Evolutionary conservation across 2,329 filamentous ascomycete species (phyloP).

Genomic region (Exophiala bonariae): DNA sequence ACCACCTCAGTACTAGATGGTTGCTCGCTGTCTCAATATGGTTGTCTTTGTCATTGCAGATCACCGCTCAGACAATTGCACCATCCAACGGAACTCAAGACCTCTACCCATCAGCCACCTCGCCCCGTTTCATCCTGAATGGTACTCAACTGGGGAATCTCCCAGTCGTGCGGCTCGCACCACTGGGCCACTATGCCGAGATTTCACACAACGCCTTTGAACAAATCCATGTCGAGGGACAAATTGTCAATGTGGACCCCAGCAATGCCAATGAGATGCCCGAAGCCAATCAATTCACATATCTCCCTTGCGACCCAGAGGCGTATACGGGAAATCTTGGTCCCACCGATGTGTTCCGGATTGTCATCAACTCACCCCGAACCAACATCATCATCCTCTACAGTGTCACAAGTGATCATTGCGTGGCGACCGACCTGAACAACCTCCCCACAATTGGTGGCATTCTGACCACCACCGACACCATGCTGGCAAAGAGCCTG

Average conservation of each 20-base stretch:
- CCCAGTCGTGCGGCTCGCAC: slow-evolving; percentile 18
- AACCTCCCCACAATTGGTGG: slow-evolving; percentile 31
- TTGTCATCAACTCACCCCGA: slow-evolving; percentile 32
- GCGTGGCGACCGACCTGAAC: slow-evolving; percentile 33
- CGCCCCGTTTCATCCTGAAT: slow-evolving; percentile 26
- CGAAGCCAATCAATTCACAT: slow-evolving; percentile 33
- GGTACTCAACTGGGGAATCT: slow-evolving; percentile 21
- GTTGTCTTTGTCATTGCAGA: slow-evolving; percentile 4
- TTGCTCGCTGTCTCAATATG: too few species aligned
- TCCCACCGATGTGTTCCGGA: slow-evolving; percentile 35
- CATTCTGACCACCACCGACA: slow-evolving; percentile 38
- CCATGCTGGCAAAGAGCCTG: slow-evolving; percentile 21
- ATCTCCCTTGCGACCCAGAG: slow-evolving; percentile 41
- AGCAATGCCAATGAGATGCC: slow-evolving; percentile 24
- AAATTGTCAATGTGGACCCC: slow-evolving; percentile 22
- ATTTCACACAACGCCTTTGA: slow-evolving; percentile 22
- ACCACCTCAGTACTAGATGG: too few species aligned
- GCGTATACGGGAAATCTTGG: slow-evolving; percentile 40
- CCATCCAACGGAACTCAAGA: slow-evolving; percentile 25
- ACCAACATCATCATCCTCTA: slow-evolving; percentile 41
- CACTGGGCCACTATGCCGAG: slow-evolving; percentile 22
- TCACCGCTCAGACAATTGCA: slow-evolving; percentile 20
- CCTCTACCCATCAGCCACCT: slow-evolving; percentile 19
- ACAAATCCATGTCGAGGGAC: slow-evolving; percentile 16
- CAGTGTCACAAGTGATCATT: slow-evolving; percentile 38